Evolutionary conservation across 331 rosid genomes (phyloP).

Genomic region (Pyrus hybrid): DNA sequence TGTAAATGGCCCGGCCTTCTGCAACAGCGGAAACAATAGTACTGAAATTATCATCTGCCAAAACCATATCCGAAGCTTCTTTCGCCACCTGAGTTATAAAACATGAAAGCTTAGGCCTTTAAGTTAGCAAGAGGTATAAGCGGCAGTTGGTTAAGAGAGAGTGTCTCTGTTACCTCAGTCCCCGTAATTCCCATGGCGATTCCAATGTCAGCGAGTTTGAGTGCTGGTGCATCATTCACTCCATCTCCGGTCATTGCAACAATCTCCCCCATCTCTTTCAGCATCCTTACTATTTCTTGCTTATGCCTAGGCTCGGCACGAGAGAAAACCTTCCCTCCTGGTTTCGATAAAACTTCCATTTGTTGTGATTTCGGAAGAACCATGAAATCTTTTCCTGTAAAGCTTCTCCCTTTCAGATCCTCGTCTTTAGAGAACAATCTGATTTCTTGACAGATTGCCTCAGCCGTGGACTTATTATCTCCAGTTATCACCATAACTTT

Average conservation of each 20-base stretch:
- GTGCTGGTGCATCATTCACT: slow-evolving; percentile 90
- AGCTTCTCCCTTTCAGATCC: slow-evolving; percentile 47
- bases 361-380: slow-evolving; percentile 45
- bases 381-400: slow-evolving; percentile 59
- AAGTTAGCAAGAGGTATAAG: not conserved
- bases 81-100: slow-evolving; percentile 57
- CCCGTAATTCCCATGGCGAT: slow-evolving; percentile 92
- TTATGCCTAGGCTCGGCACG: slow-evolving; percentile 86
- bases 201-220: slow-evolving; percentile 89
- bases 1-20: slow-evolving; percentile 75
- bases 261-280: slow-evolving; percentile 78
- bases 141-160: not conserved
- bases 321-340: slow-evolving; percentile 81
- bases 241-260: slow-evolving; percentile 98
- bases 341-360: slow-evolving; percentile 36
- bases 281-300: slow-evolving; percentile 71
- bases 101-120: not conserved
- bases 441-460: slow-evolving; percentile 77
- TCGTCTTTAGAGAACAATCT: slow-evolving; percentile 44
- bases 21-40: slow-evolving; percentile 70
- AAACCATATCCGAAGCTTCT: slow-evolving; percentile 91
- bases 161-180: slow-evolving; percentile 55
- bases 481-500: slow-evolving; percentile 84
- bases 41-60: slow-evolving; percentile 78
- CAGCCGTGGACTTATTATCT: slow-evolving; percentile 80